Percentiles rank a stretch among this genome's conserved stretches.
phyloP scores from a whole-genome alignment of 2,329 filamentous ascomycete species.

The Aureobasidium sp. region DNA sequence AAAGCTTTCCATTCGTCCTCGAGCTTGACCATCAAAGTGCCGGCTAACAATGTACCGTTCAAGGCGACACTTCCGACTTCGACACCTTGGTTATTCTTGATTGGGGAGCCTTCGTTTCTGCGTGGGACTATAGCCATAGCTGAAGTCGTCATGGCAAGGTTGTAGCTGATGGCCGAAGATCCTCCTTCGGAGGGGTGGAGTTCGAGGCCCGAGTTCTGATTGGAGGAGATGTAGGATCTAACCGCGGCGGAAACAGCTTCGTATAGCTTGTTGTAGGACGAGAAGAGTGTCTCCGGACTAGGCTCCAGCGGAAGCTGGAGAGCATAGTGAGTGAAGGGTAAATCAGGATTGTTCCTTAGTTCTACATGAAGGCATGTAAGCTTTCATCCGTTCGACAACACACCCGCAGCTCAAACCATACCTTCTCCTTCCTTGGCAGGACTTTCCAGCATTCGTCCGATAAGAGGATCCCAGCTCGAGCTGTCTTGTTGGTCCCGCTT shows the following conservation, averaged over 20 bases:
- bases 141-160: constrained; percentile 49
- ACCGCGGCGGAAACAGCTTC: constrained; percentile 28
- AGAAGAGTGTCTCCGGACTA: constrained; percentile 30
- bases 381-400: not conserved
- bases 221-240: constrained; percentile 35
- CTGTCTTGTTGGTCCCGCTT: constrained; percentile 29
- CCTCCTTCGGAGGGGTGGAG: constrained; percentile 28
- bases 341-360: not conserved
- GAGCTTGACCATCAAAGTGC: constrained; percentile 53
- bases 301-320: constrained; percentile 35
- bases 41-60: constrained; percentile 52
- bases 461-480: constrained; percentile 41
- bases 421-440: not conserved
- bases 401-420: not conserved
- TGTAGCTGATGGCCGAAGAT: constrained; percentile 48
- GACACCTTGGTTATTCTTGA: constrained; percentile 33
- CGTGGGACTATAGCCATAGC: constrained; percentile 50
- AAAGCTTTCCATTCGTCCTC: constrained; percentile 48
- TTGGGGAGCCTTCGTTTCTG: constrained; percentile 37
- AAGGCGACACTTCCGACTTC: constrained; percentile 41
- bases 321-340: constrained; percentile 48
- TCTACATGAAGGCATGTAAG: not conserved
- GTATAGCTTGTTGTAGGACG: constrained; percentile 31
- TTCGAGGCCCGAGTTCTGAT: constrained; percentile 26
- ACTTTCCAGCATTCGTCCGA: constrained; percentile 34